Base-by-base conservation (phyloP, 345 rosid species). In the Lagerstroemia speciosa region DNA sequence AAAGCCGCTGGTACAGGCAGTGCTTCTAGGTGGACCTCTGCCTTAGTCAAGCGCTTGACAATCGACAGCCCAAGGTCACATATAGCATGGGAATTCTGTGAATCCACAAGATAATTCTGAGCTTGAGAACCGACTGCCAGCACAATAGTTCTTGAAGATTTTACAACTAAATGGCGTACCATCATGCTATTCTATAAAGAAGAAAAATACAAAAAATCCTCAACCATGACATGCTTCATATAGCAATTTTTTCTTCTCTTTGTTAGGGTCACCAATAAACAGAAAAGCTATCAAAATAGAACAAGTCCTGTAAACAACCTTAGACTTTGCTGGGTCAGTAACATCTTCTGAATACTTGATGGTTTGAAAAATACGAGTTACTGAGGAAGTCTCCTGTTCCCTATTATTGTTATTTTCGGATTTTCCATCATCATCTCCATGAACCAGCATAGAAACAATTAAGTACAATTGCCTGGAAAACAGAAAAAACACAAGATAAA, bases 1-100 rank as follows among this genome's bases (percentile, higher is more conserved):
- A 94, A 79, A 68, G 86, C 76, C 76, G 82, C 79, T 62, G 82
- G 53, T 34, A 74, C 73, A 60, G 63, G 55, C 73, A 50, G 67
- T 71, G 64, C 84, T 77, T 83, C 82, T 14, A 80, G 53, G 69
- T 76, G 82, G 27, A 72, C 76, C 57, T 80, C 92, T 78, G 79
- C 84, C 69, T 62, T 81, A 72, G 76, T 75, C 62, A 91, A 77
- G 76, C 73, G 82, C 80, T 85, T 87, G 75, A 74, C 77, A 50
- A 89, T 80, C 52, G 85, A 80, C 77, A 93, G 76, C 74, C 98
- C 99, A 72, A 94, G 89, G 74, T 88, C 99, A 82, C 88, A 86
- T 67, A 94, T 80, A 71, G 96, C 97, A 76, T 87, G 86, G 27
- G 96, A 89, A 72, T 84, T 94, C 99, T 94, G 97, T 66, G 64